Evolutionary conservation across 2,329 filamentous ascomycete genomes (phyloP), one percentile per base, ranked within the genome.

Genomic region (Zymoseptoria ardabiliae): DNA sequence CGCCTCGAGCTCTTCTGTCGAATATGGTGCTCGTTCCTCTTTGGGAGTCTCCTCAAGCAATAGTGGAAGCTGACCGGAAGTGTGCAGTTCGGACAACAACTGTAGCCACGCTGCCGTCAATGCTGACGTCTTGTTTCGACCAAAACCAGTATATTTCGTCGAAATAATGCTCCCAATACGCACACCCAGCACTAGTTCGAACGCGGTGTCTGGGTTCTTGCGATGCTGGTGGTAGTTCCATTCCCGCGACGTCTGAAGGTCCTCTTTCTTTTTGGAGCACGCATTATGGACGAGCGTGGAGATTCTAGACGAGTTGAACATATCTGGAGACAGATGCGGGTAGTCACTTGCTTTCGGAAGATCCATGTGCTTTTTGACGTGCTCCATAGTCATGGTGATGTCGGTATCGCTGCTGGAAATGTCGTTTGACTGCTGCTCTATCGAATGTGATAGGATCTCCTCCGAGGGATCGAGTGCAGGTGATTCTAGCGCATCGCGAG

Each of bases 31-130:
- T 41, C 11, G 11, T 11, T 8, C 28, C 28, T 3, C 2, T 30
- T 30, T 30, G 28, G 28, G 28, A 8, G 50, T 21, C 22, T 53
- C 28, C n/a, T 9, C 51, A 6, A 64, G 56, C 48, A 63, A 23
- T 13, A 51, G 30, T 13, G 17, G 17, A 2, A 41, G 49, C 25
- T 9, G 20, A 13, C 41, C 55, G 13, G 28, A 25, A 19, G 50
- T 35, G 21, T 56, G 56, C 53, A 61, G 56, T 35, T 20, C 53
- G 35, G 50, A 61, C 20, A 50, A 19, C 23, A 56, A 30, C 22
- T 20, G 22, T 20, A 56, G 55, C 41, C 48, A 56, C n/a, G 55
- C 55, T 6, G 55, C 55, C 25, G 17, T 3, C 13, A 10, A 19
- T 10, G 55, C 55, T 6, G 22, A 50, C n/a, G 11, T n/a, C 11